Percentiles rank a stretch among this genome's conserved stretches.
Conservation (phyloP, 306 rosid species). For the Vigna unguiculata region DNA sequence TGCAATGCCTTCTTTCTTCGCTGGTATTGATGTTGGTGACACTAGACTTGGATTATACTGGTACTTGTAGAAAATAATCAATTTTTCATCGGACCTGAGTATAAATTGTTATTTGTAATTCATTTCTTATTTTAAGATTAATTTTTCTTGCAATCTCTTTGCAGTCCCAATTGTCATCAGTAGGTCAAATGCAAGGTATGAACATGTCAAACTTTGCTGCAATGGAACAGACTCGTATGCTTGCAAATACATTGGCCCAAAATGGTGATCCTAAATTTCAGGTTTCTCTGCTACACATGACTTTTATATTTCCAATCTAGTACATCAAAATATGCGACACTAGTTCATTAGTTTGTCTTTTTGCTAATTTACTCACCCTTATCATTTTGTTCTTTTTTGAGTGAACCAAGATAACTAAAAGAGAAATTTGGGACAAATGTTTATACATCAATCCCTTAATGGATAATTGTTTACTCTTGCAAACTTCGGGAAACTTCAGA, state of each 20-base stretch:
- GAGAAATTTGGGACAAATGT: background rate
- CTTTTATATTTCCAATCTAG: constrained; percentile 36
- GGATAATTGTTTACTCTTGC: background rate
- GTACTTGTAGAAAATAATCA: constrained; percentile 19
- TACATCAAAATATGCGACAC: constrained; percentile 13
- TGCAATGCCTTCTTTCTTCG: background rate
- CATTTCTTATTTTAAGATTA: constrained; percentile 13
- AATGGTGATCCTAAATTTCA: constrained; percentile 95
- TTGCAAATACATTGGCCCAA: constrained; percentile 92
- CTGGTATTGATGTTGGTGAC: constrained; percentile 1
- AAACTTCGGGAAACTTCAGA: constrained; percentile 11
- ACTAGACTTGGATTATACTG: constrained; percentile 23
- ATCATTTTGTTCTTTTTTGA: background rate
- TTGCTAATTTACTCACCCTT: constrained; percentile 24
- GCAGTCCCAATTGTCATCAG: constrained; percentile 83
- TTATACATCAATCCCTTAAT: constrained; percentile 29
- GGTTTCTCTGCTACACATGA: constrained; percentile 56
- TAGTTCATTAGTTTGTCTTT: constrained; percentile 17
- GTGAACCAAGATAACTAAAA: constrained; percentile 16
- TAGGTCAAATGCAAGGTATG: constrained; percentile 71
- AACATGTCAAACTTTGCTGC: constrained; percentile 78
- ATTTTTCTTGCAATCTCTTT: constrained; percentile 41
- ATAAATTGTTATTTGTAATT: constrained; percentile 7
- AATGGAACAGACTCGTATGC: constrained; percentile 95
- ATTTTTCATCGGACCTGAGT: constrained; percentile 5